A percentile compares a stretch with the other conserved stretches of the same genome.
These are phyloP conservation scores for Cladorrhinum sp. DNA, from an alignment of 2,329 filamentous ascomycete species.

Conservation along the genomic window DNA sequence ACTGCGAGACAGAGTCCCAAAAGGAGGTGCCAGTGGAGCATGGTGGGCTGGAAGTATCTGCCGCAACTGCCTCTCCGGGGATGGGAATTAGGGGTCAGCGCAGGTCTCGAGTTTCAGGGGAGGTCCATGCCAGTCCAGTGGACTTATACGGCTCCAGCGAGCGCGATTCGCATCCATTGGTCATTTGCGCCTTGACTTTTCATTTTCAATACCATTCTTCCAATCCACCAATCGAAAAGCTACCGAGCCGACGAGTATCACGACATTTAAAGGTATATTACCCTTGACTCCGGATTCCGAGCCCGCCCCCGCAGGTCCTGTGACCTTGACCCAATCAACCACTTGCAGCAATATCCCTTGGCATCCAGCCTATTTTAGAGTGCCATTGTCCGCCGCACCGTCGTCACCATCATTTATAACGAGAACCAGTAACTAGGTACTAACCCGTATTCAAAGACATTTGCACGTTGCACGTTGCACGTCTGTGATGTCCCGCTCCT, in stretches of 20 bases:
- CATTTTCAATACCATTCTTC: background rate
- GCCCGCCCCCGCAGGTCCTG: background rate
- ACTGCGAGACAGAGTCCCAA: background rate
- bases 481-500: too few relatives aligned
- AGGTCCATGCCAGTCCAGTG: background rate
- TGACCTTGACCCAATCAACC: background rate
- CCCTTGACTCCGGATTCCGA: background rate
- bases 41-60: background rate
- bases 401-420: background rate
- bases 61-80: background rate
- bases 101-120: too few relatives aligned
- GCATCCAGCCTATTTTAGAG: background rate
- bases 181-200: background rate
- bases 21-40: background rate
- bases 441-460: too few relatives aligned
- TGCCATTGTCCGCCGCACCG: background rate
- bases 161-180: background rate
- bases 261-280: background rate
- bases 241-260: background rate
- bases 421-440: too few relatives aligned
- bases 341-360: background rate
- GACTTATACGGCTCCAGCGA: background rate
- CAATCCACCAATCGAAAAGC: background rate
- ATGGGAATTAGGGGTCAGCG: background rate
- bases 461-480: too few relatives aligned